Conservation (phyloP, 352 stramenopile species). For the Globisporangium iwayamae region DNA sequence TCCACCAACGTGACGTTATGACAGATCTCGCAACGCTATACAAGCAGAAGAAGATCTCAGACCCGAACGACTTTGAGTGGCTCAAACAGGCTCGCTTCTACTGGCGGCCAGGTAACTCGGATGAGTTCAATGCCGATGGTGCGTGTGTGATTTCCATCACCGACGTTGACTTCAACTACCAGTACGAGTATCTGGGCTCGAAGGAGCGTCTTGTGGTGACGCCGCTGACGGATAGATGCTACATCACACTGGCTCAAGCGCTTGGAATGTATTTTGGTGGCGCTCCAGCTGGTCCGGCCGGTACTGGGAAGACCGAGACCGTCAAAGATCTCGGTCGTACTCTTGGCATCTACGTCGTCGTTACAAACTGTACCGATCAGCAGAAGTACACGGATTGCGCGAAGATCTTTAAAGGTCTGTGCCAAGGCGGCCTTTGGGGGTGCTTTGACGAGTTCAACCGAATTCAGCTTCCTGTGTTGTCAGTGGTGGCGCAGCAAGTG, state of each 20-base stretch:
- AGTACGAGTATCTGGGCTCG: conserved; percentile 97
- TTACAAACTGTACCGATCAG: conserved; percentile 98
- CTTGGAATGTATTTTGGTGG: conserved; percentile 98
- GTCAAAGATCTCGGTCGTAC: conserved; percentile 96
- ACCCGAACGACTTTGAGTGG: conserved; percentile 99
- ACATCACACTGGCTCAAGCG: conserved; percentile 97
- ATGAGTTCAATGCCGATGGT: conserved; percentile 94
- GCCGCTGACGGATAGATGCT: conserved; percentile 96
- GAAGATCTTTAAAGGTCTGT: conserved; percentile 98
- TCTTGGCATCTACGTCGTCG: conserved; percentile 95
- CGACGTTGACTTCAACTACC: conserved; percentile 98
- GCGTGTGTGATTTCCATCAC: conserved; percentile 97
- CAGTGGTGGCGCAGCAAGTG: conserved; percentile 97
- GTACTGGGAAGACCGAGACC: conserved; percentile 97
- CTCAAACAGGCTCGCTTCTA: conserved; percentile 99
- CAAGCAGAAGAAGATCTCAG: conserved; percentile 95
- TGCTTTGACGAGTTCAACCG: conserved; percentile 99
- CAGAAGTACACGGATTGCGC: conserved; percentile 97
- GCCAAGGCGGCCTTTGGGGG: conserved; percentile 95
- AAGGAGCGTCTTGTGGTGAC: conserved; percentile 98
- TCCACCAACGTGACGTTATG: conserved; percentile 98
- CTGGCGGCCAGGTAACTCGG: conserved; percentile 91
- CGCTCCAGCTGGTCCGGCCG: conserved; percentile 92
- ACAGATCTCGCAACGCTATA: conserved; percentile 92
- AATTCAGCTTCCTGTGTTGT: conserved; percentile 95